These are phyloP conservation scores for Pseudocercospora fijiensis DNA, from an alignment of 2,329 filamentous ascomycete species.

Conservation along the genomic window DNA sequence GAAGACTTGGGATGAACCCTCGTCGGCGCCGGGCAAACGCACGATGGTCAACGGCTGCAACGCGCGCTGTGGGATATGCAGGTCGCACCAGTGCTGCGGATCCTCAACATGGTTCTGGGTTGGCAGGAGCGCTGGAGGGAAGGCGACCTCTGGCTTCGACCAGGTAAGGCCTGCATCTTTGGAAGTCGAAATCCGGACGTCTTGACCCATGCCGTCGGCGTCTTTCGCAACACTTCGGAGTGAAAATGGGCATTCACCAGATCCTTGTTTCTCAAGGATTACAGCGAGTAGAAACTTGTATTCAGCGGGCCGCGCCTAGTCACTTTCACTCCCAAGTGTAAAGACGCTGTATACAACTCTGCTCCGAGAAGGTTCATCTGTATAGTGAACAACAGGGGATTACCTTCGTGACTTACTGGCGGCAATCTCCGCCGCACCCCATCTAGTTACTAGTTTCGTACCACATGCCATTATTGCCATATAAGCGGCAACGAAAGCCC, in stretches of 20 bases:
- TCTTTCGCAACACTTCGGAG: too few relatives aligned
- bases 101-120: constrained; percentile 13
- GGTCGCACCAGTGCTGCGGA: constrained; percentile 13
- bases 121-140: constrained; percentile 16
- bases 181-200: constrained; percentile 11
- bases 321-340: too few relatives aligned
- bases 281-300: too few relatives aligned
- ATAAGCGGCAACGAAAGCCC: not conserved
- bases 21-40: constrained; percentile 11
- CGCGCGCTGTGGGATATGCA: constrained; percentile 11
- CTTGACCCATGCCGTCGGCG: constrained; percentile 17
- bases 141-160: constrained; percentile 10
- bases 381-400: too few relatives aligned
- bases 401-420: too few relatives aligned
- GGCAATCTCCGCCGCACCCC: too few relatives aligned
- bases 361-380: too few relatives aligned
- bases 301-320: too few relatives aligned
- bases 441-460: not conserved
- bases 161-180: constrained; percentile 13
- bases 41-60: constrained; percentile 19
- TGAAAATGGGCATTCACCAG: too few relatives aligned
- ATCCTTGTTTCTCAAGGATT: too few relatives aligned
- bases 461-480: not conserved
- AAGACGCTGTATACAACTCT: too few relatives aligned
- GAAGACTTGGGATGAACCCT: constrained; percentile 10